A percentile compares a stretch with the other conserved stretches of the same genome.
phyloP scores from a whole-genome alignment of 305 asterid species.

The Euphrasia arctica region DNA sequence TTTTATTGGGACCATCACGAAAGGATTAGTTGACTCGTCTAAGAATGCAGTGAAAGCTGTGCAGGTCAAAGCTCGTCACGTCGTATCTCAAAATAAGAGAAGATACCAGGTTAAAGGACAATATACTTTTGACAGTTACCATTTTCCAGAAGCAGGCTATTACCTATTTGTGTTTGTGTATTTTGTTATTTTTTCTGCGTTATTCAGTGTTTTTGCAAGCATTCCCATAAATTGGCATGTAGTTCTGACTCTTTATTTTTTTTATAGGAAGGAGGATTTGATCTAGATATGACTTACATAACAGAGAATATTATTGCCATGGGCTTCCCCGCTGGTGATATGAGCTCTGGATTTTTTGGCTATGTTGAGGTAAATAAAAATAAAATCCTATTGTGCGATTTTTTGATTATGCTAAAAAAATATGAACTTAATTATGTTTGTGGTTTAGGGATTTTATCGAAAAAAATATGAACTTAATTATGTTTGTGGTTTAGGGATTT shows the following conservation, averaged over 20 bases:
- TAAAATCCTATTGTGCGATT: conserved; percentile 7
- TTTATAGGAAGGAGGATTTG: conserved; percentile 94
- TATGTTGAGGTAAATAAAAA: conserved; percentile 72
- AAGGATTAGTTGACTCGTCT: conserved; percentile 91
- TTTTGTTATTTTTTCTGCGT: not conserved
- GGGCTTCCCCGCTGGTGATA: conserved; percentile 99
- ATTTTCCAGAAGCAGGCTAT: not conserved
- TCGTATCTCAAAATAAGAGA: conserved; percentile 93
- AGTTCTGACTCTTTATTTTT: conserved; percentile 22
- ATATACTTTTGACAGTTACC: conserved; percentile 7
- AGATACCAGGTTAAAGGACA: conserved; percentile 75
- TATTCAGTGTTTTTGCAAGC: not conserved
- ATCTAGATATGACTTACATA: conserved; percentile 97
- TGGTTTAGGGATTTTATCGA: conserved; percentile 37
- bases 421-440: too few relatives aligned
- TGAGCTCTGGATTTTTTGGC: conserved; percentile 97
- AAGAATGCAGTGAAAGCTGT: conserved; percentile 96
- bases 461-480: conserved; percentile 23
- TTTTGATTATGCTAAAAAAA: too few relatives aligned
- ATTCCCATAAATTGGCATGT: conserved; percentile 2
- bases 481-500: too few relatives aligned
- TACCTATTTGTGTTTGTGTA: not conserved
- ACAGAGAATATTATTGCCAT: conserved; percentile 98
- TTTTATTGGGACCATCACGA: conserved; percentile 78
- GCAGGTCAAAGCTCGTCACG: conserved; percentile 97